Evolutionary conservation across 1,284 basidiomycete genomes (phyloP).

Genomic region (Malassezia sp.): DNA sequence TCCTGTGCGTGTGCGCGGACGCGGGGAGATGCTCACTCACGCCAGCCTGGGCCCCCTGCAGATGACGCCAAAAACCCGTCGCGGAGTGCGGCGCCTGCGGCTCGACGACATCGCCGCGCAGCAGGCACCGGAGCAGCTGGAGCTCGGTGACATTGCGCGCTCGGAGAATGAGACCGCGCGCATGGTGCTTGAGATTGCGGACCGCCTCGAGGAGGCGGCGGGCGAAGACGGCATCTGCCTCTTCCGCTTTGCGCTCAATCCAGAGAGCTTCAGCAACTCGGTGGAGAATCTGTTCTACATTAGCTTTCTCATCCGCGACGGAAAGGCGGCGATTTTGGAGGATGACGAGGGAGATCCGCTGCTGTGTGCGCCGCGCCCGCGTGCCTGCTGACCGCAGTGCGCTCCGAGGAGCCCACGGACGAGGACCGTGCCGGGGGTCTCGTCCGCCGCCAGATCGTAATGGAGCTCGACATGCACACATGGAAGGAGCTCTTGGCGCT

Average conservation of each 20-base stretch:
- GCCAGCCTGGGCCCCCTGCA: constrained; percentile 39
- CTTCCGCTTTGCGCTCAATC: constrained; percentile 75
- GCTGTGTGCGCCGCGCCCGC: constrained; percentile 60
- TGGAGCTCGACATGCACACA: constrained; percentile 71
- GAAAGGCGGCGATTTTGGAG: constrained; percentile 54
- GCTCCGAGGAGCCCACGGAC: constrained; percentile 36
- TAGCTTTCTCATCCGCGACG: constrained; percentile 77
- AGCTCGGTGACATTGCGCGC: constrained; percentile 27
- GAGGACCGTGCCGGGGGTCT: constrained; percentile 58
- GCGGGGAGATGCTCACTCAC: too few species aligned
- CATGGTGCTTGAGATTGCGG: constrained; percentile 40
- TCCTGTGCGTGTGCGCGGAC: too few species aligned
- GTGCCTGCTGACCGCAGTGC: too few species aligned
- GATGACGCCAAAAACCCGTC: constrained; percentile 22
- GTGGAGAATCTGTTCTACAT: constrained; percentile 88
- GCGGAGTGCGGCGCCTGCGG: background rate
- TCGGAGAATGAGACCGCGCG: constrained; percentile 33
- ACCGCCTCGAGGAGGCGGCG: constrained; percentile 49
- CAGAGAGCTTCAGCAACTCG: constrained; percentile 73
- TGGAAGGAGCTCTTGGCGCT: constrained; percentile 71
- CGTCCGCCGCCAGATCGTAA: constrained; percentile 65
- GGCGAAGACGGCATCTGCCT: constrained; percentile 54
- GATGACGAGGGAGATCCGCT: constrained; percentile 59
- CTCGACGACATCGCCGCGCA: constrained; percentile 12
- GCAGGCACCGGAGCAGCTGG: constrained; percentile 20